Evolutionary conservation across 805 yeast species (phyloP), one percentile per base, ranked within the genome.

Genomic region (Candida incommunis): DNA sequence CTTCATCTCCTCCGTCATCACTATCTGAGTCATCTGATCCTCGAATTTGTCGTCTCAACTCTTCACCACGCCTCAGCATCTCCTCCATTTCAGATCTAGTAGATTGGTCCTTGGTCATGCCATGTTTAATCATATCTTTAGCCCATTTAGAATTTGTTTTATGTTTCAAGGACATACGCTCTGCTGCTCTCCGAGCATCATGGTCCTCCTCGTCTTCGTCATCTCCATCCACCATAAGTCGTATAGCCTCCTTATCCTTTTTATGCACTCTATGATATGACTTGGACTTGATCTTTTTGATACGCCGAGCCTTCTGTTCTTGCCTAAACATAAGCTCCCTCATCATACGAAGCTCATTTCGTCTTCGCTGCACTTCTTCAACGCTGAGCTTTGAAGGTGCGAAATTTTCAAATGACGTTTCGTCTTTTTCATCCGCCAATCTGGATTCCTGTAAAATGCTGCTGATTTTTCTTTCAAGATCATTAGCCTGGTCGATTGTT

Each of bases 321-420:
- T 90, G 96, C 55, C 97, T 74, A 67, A 87, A 92, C 95, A 90
- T 85, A 50, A 90, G 73, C 59, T 92, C 98, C 51, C 98, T 75
- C 96, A 87, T 86, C 57, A 82, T 65, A 53, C 97, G 75, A 53
- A 90, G 70, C 63, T 90, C 95, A 48, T 76, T 75, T 4, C 92
- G 80, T 48, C 94, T 72, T 59, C 78, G 76, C 45, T 68, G 66
- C 66, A 90, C 65, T 43, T 92, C 97, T 49, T 82, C 94, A 23
- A 80, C 74, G 0, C 92, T 72, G 61, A 90, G 65, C 56, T 81
- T 80, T 1, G 95, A 87, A 2, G 83, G 76, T 4, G 84, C 88
- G 27, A 86, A 72, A 45, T 88, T 84, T 61, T 90, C 96, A 62
- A 87, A 88, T 3, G 82, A 76, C n/a, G 87, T 76, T 52, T 82